These are phyloP conservation scores for Fonsecaea monophora DNA, from an alignment of 2,329 filamentous ascomycete genomes.

Conservation along the genomic window DNA sequence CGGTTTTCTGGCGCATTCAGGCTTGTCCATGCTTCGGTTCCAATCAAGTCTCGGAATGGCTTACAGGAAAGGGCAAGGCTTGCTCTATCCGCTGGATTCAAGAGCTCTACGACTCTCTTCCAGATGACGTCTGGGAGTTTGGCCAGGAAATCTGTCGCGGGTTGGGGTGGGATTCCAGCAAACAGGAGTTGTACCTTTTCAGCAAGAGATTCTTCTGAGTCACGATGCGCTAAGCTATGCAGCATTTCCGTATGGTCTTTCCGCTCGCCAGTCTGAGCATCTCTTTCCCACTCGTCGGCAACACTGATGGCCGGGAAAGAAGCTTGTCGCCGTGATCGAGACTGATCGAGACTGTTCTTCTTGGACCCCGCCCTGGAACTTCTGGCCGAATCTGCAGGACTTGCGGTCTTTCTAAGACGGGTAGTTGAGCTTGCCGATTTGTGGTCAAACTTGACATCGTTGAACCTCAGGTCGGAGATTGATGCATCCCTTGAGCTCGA, in stretches of 20 bases:
- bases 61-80: conserved; percentile 59
- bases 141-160: conserved; percentile 46
- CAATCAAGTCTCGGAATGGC: conserved; percentile 54
- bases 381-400: conserved; percentile 10
- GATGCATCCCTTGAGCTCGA: conserved; percentile 29
- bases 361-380: conserved; percentile 13
- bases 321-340: conserved; percentile 20
- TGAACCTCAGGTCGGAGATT: conserved; percentile 23
- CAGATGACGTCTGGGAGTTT: conserved; percentile 57
- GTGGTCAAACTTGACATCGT: conserved; percentile 19
- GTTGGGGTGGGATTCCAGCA: conserved; percentile 23
- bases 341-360: conserved; percentile 23
- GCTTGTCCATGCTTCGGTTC: conserved; percentile 47
- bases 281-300: conserved; percentile 33
- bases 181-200: conserved; percentile 26
- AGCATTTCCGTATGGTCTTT: conserved; percentile 41
- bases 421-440: conserved; percentile 9
- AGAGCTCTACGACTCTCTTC: conserved; percentile 51
- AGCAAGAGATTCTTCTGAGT: conserved; percentile 28
- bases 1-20: conserved; percentile 51
- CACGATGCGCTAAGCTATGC: conserved; percentile 38
- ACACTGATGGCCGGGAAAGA: conserved; percentile 24
- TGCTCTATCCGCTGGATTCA: conserved; percentile 57
- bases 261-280: conserved; percentile 40
- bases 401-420: conserved; percentile 27